Percentiles rank a stretch among this genome's conserved stretches.
Evolutionary conservation across 1,139 yeast species (phyloP).

Genomic region (Candida sp.): DNA sequence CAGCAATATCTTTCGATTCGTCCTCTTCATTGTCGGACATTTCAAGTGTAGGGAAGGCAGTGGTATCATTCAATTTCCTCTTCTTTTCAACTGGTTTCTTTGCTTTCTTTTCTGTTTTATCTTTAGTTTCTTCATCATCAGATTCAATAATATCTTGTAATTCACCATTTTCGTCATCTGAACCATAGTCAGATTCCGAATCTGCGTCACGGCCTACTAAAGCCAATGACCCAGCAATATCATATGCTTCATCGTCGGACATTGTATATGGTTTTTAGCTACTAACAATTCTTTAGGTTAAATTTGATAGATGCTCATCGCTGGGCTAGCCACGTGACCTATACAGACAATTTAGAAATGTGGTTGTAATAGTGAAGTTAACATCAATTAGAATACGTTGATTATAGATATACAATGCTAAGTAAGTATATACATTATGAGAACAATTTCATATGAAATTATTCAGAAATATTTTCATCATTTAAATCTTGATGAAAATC

Average conservation of each 20-base stretch:
- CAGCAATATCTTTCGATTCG: slow-evolving; percentile 39
- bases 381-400: neutral
- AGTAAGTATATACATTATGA: neutral
- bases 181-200: slow-evolving; percentile 34
- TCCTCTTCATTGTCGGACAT: slow-evolving; percentile 58
- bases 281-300: neutral
- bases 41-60: slow-evolving; percentile 63
- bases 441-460: slow-evolving; percentile 1
- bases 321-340: neutral
- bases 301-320: neutral
- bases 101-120: slow-evolving; percentile 13
- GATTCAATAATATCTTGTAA: slow-evolving; percentile 59
- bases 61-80: slow-evolving; percentile 13
- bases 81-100: slow-evolving; percentile 17
- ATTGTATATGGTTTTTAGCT: slow-evolving; percentile 12
- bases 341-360: neutral
- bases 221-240: slow-evolving; percentile 66
- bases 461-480: slow-evolving; percentile 25
- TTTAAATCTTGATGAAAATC: slow-evolving; percentile 18
- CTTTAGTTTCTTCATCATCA: slow-evolving; percentile 43
- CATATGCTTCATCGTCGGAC: slow-evolving; percentile 63
- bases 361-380: no score
- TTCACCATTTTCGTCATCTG: slow-evolving; percentile 28
- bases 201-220: slow-evolving; percentile 33
- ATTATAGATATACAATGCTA: slow-evolving; percentile 1